Base-by-base conservation (phyloP, 176 grass and related monocot genomes). In the Thalia dealbata region DNA sequence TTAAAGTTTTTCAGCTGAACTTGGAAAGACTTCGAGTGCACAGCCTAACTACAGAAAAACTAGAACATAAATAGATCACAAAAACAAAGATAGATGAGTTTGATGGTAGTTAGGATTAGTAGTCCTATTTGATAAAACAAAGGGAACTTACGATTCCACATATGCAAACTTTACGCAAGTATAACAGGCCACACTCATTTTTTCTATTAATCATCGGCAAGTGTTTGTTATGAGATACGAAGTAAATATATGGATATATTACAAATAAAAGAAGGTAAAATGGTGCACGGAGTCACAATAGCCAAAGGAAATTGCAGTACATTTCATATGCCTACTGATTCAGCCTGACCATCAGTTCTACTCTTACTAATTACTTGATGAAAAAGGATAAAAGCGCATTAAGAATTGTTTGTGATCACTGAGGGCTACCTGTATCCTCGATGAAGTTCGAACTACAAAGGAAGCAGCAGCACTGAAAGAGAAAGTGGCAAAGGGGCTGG, bases 401-500 rank as follows among this genome's bases (percentile, higher is more conserved):
- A 9, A 25, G 72, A 44, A 70, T 27, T 19, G 55, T 64, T 75
- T 28, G 66, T 28, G 11, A 44, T 50, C 64, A 16, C 28, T 59
- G 29, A 24, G 10, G 0, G 30, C n/a, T 91, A 97, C 95, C 89
- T 97, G 85, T 78, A 97, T 73, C 52, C 95, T 91, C 50, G 90
- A 86, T 66, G 95, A 79, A 71, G 78, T 97, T 79, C 64, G 79
- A 60, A 86, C 78, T 74, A 91, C 95, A 65, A 97, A 97, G 67
- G 90, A 88, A 74, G 95, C 90, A 52, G 90, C 80, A 71, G 90
- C 95, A 6, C 87, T 88, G 76, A 97, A 97, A 54, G 95, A 92
- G 79, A 91, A 93, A 0, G 83, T 88, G 35, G 90, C 85, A 11
- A 91, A 84, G 14, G 95, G 95, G 59, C 76, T 91, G 0, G 83